Evolutionary conservation across 768 basidiomycete genomes (phyloP).

Genomic region (Psilocybe cyanescens): DNA sequence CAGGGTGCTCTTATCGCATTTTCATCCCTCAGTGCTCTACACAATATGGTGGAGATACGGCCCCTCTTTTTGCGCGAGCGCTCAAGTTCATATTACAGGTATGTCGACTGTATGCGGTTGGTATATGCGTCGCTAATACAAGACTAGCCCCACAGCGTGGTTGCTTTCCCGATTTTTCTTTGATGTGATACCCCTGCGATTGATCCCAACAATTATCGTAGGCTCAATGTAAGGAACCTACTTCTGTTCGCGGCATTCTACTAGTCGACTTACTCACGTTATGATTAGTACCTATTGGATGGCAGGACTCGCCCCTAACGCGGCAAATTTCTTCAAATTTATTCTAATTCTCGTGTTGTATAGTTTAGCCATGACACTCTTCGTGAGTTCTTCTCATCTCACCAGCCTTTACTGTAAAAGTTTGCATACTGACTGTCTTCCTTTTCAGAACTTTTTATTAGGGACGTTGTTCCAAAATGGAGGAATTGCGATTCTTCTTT

Average conservation of each 20-base stretch:
- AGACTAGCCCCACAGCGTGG: constrained; percentile 82
- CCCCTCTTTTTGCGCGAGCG: constrained; percentile 91
- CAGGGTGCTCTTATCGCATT: constrained; percentile 92
- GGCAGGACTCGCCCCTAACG: constrained; percentile 83
- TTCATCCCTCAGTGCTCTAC: constrained; percentile 86
- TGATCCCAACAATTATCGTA: constrained; percentile 89
- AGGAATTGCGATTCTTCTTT: constrained; percentile 89
- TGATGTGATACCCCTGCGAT: constrained; percentile 86
- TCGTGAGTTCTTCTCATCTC: constrained; percentile 48
- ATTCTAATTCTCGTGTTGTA: constrained; percentile 87
- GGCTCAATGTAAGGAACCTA: constrained; percentile 70
- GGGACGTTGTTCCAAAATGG: constrained; percentile 84
- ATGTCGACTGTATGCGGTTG: constrained; percentile 3
- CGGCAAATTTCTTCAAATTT: constrained; percentile 93
- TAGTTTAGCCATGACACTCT: constrained; percentile 84
- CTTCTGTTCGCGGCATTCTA: background rate
- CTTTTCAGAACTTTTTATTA: constrained; percentile 81
- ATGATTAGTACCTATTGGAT: constrained; percentile 83
- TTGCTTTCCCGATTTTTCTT: constrained; percentile 86
- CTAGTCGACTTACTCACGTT: constrained; percentile 2
- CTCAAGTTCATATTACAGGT: constrained; percentile 87
- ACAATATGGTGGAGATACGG: constrained; percentile 84
- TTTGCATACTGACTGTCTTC: background rate
- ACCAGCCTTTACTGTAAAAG: background rate
- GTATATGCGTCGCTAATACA: background rate